Evolutionary conservation across 805 yeast genomes (phyloP), one percentile per base, ranked within the genome.

Genomic region (Hanseniaspora singularis): DNA sequence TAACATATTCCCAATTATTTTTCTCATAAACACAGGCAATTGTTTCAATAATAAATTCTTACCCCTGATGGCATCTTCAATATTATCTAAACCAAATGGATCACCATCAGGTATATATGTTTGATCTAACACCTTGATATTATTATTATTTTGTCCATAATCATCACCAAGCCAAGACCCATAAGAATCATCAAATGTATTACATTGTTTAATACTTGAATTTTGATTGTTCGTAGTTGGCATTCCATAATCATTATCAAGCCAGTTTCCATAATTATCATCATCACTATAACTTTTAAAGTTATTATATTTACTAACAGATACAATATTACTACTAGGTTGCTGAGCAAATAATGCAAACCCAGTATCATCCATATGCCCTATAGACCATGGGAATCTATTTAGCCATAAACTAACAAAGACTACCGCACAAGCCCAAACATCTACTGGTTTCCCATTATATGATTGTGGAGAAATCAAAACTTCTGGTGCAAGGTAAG

Each of bases 321-420:
- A 42, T 4, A 42, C 33, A 11, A 19, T 7, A n/a, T 39, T 31
- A 23, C 24, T 16, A 12, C 64, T 69, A 1, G 70, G 69, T 26
- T 59, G 59, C 33, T 65, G 63, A n/a, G 71, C 64, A 58, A 81
- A 89, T 51, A 84, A 70, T 49, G 76, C 72, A 66, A 72, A 89
- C 4, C 92, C 78, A 3, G 41, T 33, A 60, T 88, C 96, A 6
- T 76, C 66, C 22, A 67, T 64, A 53, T 80, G 78, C n/a, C 96
- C 96, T 2, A 88, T 74, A 60, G 86, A 86, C 98, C 98, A 89
- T 1, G 98, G 97, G 64, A 89, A 89, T 51, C 95, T 66, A 54
- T 81, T 75, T 53, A 88, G 66, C 2, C 81, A 70, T 88, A 87
- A 83, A 64, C 97, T 88, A 61, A 95, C 86, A 59, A 73, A 89